These are phyloP conservation scores for Haplosporangium gracile DNA, from an alignment of 192 early-diverging fungal species.

Conservation along the genomic window DNA sequence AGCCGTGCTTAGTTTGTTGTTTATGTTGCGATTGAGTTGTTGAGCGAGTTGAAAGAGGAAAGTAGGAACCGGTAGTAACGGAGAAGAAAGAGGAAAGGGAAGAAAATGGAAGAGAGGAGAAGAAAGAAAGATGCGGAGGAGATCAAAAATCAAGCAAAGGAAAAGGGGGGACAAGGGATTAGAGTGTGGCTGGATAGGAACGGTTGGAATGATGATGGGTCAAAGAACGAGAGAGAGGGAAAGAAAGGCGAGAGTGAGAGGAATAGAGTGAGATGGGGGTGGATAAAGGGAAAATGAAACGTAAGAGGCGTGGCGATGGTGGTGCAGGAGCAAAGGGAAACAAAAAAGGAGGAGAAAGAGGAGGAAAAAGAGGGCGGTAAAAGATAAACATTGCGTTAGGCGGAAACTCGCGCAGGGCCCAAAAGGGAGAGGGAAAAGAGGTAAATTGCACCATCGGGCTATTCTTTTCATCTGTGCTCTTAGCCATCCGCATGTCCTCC, in stretches of 20 bases:
- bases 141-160: background rate
- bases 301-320: no score
- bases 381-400: background rate
- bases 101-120: background rate
- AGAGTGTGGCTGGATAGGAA: no score
- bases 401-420: background rate
- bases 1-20: background rate
- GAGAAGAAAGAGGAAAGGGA: background rate
- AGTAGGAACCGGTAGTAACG: background rate
- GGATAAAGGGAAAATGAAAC: background rate
- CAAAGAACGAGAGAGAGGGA: background rate
- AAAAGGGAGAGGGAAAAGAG: background rate
- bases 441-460: constrained; percentile 21
- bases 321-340: no score
- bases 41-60: background rate
- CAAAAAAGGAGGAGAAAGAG: no score
- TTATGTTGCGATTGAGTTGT: background rate
- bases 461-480: constrained; percentile 3
- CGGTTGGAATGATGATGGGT: background rate
- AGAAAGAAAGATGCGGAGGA: background rate
- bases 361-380: no score
- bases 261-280: background rate
- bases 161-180: background rate
- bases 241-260: background rate
- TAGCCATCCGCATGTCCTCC: background rate